Evolutionary conservation across 176 grass and related monocot species (phyloP), one percentile per base, ranked within the genome.

Genomic region (Thinopyrum elongatum): DNA sequence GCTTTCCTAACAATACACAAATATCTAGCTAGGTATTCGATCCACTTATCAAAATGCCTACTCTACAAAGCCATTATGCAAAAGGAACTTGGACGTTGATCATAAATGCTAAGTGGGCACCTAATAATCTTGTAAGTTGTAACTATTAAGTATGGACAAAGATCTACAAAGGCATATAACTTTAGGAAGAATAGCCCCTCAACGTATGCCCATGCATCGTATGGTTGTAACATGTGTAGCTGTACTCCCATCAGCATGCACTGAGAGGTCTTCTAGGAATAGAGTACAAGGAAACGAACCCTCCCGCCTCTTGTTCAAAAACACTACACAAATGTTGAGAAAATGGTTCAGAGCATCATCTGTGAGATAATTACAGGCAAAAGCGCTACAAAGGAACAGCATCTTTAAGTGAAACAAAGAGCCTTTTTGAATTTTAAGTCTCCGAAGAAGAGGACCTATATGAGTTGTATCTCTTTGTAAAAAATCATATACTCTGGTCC

Each of bases 91-190:
- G 49, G 61, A 63, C 70, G 80, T 77, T 71, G 77, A 77, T 81
- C 90, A 41, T 72, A 53, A 78, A 62, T 87, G 63, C 80, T 84
- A 53, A 62, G 70, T 70, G 86, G 85, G 72, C 70, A 88, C 17
- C 29, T 13, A 69, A 27, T 49, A 39, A 70, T 82, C 86, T 29
- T 71, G 63, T 91, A 78, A 78, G 74, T 29, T 29, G 72, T 49
- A 75, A 77, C 51, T 85, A 68, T 72, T 29, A 41, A 72, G 27
- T 90, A 83, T 85, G 70, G 51, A 78, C 46, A 88, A 65, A 73
- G 80, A 70, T 74, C 85, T 88, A 70, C 81, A 34, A 63, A 72
- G 58, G 59, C 73, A 61, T 25, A 73, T 21, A 78, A 66, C 51
- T 81, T 77, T 16, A 31, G 70, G 49, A 81, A 81, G 41, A 25